These are phyloP conservation scores for Dothideomycetes sp. DNA, from an alignment of 2,329 filamentous ascomycete genomes.

Conservation along the genomic window DNA sequence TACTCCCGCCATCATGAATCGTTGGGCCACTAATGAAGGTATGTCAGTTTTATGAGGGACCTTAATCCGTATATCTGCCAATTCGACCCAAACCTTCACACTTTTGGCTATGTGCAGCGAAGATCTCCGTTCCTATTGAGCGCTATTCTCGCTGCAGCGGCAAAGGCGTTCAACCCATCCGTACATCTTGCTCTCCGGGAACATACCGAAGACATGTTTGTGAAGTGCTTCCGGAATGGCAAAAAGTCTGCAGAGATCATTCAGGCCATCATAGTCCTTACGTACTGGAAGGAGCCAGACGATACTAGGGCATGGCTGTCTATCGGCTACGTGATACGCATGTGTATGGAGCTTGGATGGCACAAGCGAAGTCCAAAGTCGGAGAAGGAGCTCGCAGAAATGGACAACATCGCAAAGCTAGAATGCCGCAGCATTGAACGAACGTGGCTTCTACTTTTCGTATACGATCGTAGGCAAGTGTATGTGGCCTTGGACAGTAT, in stretches of 20 bases:
- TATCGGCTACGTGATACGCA: conserved; percentile 29
- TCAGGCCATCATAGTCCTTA: conserved; percentile 28
- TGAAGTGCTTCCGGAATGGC: conserved; percentile 21
- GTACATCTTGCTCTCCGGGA: conserved; percentile 19
- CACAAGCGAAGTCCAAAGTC: conserved; percentile 19
- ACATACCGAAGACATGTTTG: conserved; percentile 22
- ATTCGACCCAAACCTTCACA: conserved; percentile 28
- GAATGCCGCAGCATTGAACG: conserved; percentile 25
- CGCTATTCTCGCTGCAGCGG: conserved; percentile 23
- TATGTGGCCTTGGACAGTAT: not conserved
- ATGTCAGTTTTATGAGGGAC: conserved; percentile 28
- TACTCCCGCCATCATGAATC: too few relatives aligned
- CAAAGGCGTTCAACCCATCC: conserved; percentile 26
- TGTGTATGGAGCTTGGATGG: conserved; percentile 30
- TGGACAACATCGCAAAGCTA: not conserved
- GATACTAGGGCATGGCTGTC: conserved; percentile 30
- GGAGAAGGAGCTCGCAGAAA: not conserved
- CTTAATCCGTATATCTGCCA: conserved; percentile 32
- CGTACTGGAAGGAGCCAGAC: conserved; percentile 33
- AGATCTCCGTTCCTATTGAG: conserved; percentile 28
- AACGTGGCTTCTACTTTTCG: conserved; percentile 29
- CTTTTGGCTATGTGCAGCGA: conserved; percentile 24
- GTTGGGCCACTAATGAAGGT: too few relatives aligned
- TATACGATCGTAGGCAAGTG: conserved; percentile 29
- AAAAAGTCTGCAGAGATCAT: conserved; percentile 28